Evolutionary conservation across 768 basidiomycete genomes (phyloP).

Genomic region (Cystobasidium tubakii): DNA sequence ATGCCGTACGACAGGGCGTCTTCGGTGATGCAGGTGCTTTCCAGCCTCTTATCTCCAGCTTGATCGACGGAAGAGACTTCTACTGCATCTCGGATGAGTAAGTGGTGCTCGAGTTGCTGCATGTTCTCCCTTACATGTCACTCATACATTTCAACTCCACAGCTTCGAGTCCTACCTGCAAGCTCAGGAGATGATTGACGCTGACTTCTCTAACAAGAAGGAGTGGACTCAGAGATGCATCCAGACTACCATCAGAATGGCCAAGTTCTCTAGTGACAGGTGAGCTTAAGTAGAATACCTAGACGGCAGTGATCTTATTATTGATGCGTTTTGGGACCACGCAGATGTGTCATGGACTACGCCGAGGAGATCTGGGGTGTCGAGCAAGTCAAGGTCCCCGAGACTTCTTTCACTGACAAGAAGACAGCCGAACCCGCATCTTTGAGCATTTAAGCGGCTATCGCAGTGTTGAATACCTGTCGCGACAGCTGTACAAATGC

Average conservation of each 20-base stretch:
- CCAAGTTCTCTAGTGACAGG: constrained; percentile 93
- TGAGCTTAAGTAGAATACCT: constrained; percentile 57
- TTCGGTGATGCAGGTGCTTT: constrained; percentile 79
- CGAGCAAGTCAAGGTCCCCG: constrained; percentile 19
- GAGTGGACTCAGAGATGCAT: constrained; percentile 89
- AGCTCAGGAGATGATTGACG: constrained; percentile 78
- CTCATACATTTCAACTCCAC: too few species aligned
- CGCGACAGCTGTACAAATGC: too few species aligned
- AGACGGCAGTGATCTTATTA: not conserved
- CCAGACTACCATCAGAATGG: constrained; percentile 61
- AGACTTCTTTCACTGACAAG: not conserved
- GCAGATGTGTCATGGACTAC: constrained; percentile 27
- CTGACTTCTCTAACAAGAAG: constrained; percentile 71
- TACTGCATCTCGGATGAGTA: constrained; percentile 40
- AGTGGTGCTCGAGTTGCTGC: not conserved
- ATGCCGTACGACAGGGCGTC: constrained; percentile 66
- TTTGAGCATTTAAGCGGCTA: too few species aligned
- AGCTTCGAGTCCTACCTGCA: constrained; percentile 65
- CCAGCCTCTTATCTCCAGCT: constrained; percentile 57
- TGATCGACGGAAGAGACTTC: constrained; percentile 47
- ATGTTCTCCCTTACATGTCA: too few species aligned
- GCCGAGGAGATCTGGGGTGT: constrained; percentile 31
- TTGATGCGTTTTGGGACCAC: not conserved
- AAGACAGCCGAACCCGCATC: not conserved
- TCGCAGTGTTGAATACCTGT: too few species aligned